Evolutionary conservation across 257 asterid species (phyloP).

Genomic region (Jasminum sambac): DNA sequence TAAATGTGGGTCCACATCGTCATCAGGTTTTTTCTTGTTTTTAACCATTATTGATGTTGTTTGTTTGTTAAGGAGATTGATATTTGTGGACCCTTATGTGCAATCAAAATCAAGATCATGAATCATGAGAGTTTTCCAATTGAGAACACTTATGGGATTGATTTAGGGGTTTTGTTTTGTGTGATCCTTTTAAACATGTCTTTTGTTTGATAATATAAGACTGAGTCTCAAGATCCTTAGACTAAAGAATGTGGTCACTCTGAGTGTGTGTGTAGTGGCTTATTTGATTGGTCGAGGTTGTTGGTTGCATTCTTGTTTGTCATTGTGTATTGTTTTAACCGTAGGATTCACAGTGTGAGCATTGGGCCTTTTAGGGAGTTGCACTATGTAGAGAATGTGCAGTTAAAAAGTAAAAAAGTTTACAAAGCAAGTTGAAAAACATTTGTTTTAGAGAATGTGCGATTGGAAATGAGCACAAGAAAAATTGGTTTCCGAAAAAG

Average conservation of each 20-base stretch:
- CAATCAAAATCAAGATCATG: neutral
- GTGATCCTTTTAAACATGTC: neutral
- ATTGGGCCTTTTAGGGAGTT: neutral
- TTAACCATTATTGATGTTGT: conserved; percentile 33
- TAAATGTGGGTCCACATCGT: conserved; percentile 23
- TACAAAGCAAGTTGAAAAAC: too few relatives aligned
- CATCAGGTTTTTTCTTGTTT: conserved; percentile 19
- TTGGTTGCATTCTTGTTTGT: neutral
- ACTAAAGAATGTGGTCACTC: neutral
- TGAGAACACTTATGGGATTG: conserved; percentile 2
- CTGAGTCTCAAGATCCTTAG: too few relatives aligned
- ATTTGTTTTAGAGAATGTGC: too few relatives aligned
- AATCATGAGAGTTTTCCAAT: neutral
- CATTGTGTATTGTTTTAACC: neutral
- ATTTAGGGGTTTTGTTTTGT: neutral
- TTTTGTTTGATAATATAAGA: neutral
- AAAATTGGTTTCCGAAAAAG: too few relatives aligned
- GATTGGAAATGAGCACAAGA: too few relatives aligned
- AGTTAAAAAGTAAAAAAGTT: too few relatives aligned
- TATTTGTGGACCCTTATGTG: conserved; percentile 20
- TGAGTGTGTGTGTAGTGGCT: neutral
- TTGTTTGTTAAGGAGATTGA: neutral
- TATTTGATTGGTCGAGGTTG: neutral
- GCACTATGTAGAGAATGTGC: neutral
- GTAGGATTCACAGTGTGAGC: neutral